phyloP scores from a whole-genome alignment of 768 basidiomycete genomes.

The Amanita exitialis region DNA sequence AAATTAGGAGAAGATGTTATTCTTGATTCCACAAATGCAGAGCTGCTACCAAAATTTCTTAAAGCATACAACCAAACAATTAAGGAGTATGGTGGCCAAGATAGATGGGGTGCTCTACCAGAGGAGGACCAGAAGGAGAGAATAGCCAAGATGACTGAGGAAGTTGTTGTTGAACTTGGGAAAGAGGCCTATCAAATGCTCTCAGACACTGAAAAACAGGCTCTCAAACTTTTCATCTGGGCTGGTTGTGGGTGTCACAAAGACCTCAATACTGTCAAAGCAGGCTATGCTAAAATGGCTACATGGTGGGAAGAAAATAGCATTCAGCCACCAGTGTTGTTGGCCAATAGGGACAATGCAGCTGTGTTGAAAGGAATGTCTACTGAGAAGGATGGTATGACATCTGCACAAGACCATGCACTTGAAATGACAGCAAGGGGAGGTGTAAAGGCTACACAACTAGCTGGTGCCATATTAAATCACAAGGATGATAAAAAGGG shows the following conservation, averaged over 20 bases:
- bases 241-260: not conserved
- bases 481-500: conserved; percentile 25
- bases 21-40: conserved; percentile 9
- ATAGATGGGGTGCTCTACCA: conserved; percentile 12
- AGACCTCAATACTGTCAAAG: no score
- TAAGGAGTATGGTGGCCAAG: conserved; percentile 15
- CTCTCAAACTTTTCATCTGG: not conserved
- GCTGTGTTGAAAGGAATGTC: no score
- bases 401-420: not conserved
- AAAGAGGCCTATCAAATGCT: not conserved
- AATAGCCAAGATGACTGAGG: not conserved
- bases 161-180: not conserved
- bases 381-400: not conserved
- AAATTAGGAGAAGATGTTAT: conserved; percentile 14
- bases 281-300: no score
- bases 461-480: conserved; percentile 14
- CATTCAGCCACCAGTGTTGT: no score
- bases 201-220: not conserved
- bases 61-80: conserved; percentile 14
- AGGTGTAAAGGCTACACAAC: conserved; percentile 11
- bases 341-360: no score
- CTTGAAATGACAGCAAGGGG: conserved; percentile 7
- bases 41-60: conserved; percentile 12
- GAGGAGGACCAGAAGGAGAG: conserved; percentile 10
- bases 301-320: no score